Conservation (phyloP, 2,329 filamentous ascomycete genomes). For the Hypoxylon sp. region DNA sequence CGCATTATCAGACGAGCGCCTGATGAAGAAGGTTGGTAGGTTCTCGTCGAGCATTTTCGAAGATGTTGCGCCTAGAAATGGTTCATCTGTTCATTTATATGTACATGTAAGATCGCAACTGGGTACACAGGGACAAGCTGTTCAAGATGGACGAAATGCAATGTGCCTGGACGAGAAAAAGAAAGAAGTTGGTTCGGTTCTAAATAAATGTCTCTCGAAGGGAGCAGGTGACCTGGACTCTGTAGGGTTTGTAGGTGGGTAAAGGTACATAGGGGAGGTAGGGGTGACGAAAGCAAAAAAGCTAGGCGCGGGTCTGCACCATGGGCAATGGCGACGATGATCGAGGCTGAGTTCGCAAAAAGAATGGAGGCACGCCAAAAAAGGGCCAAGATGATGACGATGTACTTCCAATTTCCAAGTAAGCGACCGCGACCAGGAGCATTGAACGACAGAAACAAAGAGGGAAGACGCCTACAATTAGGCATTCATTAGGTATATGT, state of each 20-base stretch:
- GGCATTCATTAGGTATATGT: not conserved
- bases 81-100: slow-evolving; percentile 28
- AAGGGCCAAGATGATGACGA: slow-evolving; percentile 18
- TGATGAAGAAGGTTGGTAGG: slow-evolving; percentile 79
- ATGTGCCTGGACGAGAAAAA: slow-evolving; percentile 9
- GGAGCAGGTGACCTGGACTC: slow-evolving; percentile 37
- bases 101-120: slow-evolving; percentile 18
- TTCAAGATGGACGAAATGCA: slow-evolving; percentile 6
- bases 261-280: not conserved
- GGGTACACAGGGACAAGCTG: slow-evolving; percentile 6
- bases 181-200: slow-evolving; percentile 11
- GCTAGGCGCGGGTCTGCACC: slow-evolving; percentile 30
- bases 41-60: slow-evolving; percentile 88
- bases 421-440: slow-evolving; percentile 8
- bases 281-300: slow-evolving; percentile 34
- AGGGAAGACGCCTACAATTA: slow-evolving; percentile 10
- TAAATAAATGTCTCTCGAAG: slow-evolving; percentile 31
- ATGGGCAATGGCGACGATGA: slow-evolving; percentile 23
- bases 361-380: slow-evolving; percentile 33
- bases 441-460: slow-evolving; percentile 6
- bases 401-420: slow-evolving; percentile 5
- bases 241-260: slow-evolving; percentile 7
- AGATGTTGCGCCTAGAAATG: slow-evolving; percentile 5
- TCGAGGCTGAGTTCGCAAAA: slow-evolving; percentile 40
- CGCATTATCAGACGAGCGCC: slow-evolving; percentile 66